Evolutionary conservation across 148 eudicot species (phyloP), one percentile per base, ranked within the genome.

Genomic region (Vaccinium vitisidaea): DNA sequence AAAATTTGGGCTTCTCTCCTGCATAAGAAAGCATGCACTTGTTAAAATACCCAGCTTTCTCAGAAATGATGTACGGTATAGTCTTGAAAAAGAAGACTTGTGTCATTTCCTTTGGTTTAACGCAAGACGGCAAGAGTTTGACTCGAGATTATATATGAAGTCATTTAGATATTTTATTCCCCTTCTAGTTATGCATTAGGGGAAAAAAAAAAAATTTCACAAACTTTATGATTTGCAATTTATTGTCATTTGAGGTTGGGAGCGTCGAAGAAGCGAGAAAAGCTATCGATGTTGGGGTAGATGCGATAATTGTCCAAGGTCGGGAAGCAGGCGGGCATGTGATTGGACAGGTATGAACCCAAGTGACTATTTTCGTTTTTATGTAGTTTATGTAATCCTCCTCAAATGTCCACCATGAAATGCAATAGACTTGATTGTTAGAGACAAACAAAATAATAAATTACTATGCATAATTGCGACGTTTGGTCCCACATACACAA

Each of bases 321-420:
- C 87, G 86, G 75, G 99, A 96, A 91, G 99, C 99, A 14, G 99
- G 99, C 73, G 99, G 99, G 23, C 99, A 96, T 89, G 94, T 96
- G 36, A 94, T 96, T 81, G 99, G 98, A 79, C 95, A 96, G 95
- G 99, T 93, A 84, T 73, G 84, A 77, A 15, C 15, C 6, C 74
- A 16, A 16, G 18, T 21, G 43, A 8, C n/a, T 30, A 8, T 54
- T 82, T 30, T 19, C 30, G 78, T 50, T 50, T 1, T 8, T 82
- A 32, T 11, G 53, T 7, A 27, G 25, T 49, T 25, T 82, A 25
- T 82, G 48, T n/a, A 6, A 4, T 82, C 32, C 11, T 49, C 46
- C 46, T 43, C 46, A 43, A 43, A 21, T 27, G 7, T 49, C 52
- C 18, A 3, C 76, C 55, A 10, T 82, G 9, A 43, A 55, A 65